phyloP scores from a whole-genome alignment of 352 stramenopile genomes.

The Phytophthora sp. region DNA sequence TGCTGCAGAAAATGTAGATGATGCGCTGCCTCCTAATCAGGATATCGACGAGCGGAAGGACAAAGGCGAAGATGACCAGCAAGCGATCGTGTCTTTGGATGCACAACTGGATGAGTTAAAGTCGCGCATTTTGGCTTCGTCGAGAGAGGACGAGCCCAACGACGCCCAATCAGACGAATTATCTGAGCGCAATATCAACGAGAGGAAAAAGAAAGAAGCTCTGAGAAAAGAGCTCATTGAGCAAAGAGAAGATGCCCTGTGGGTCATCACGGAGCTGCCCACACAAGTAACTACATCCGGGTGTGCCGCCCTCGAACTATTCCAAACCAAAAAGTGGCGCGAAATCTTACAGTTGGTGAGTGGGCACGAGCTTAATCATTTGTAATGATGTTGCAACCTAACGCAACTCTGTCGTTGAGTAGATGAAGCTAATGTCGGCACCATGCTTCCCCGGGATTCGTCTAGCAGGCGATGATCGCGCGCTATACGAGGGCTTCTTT shows the following conservation, averaged over 20 bases:
- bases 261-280: slow-evolving; percentile 25
- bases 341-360: slow-evolving; percentile 60
- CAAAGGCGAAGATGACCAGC: slow-evolving; percentile 1
- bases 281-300: slow-evolving; percentile 11
- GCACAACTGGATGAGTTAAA: slow-evolving; percentile 14
- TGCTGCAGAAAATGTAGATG: not conserved
- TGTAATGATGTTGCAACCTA: too few species aligned
- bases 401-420: too few species aligned
- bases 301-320: slow-evolving; percentile 64
- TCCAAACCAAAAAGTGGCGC: slow-evolving; percentile 68
- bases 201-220: slow-evolving; percentile 6
- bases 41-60: not conserved
- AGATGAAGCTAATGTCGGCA: slow-evolving; percentile 47
- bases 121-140: slow-evolving; percentile 8
- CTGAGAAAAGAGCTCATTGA: slow-evolving; percentile 3
- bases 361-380: too few species aligned
- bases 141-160: slow-evolving; percentile 6
- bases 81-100: slow-evolving; percentile 9
- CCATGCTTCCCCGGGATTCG: slow-evolving; percentile 55
- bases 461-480: slow-evolving; percentile 61
- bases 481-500: slow-evolving; percentile 75
- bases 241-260: slow-evolving; percentile 24
- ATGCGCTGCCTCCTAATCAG: not conserved
- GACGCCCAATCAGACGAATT: slow-evolving; percentile 1
- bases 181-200: not conserved